Conservation (phyloP, 2,329 filamentous ascomycete species). For the Trichoderma pleuroti region DNA sequence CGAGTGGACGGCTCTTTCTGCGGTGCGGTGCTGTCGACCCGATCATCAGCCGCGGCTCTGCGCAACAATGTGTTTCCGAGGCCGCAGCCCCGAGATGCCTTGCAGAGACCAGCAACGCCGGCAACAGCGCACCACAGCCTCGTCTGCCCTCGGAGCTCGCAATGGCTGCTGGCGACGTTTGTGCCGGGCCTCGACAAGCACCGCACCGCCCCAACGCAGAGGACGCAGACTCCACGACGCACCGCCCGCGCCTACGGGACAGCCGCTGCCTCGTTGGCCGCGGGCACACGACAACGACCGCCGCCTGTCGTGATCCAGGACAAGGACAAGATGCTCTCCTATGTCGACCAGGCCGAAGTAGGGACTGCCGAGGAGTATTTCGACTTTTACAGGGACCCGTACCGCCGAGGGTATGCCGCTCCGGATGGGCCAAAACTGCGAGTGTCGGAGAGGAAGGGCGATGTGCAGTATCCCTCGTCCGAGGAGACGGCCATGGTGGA, state of each 20-base stretch:
- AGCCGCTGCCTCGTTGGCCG: conserved; percentile 24
- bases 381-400: conserved; percentile 50
- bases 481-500: conserved; percentile 38
- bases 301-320: conserved; percentile 22
- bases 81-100: conserved; percentile 23
- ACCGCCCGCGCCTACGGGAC: conserved; percentile 27
- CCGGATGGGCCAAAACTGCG: conserved; percentile 46
- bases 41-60: conserved; percentile 33
- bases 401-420: conserved; percentile 51
- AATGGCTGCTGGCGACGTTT: conserved; percentile 44
- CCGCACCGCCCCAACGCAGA: conserved; percentile 17
- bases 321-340: conserved; percentile 47
- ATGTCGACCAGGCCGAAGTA: conserved; percentile 50
- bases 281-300: conserved; percentile 21
- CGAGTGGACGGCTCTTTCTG: conserved; percentile 59
- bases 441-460: conserved; percentile 49
- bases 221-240: conserved; percentile 7
- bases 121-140: not conserved
- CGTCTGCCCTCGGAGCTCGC: conserved; percentile 34
- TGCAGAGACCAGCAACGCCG: conserved; percentile 20
- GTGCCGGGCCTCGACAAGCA: conserved; percentile 26
- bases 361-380: conserved; percentile 52
- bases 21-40: conserved; percentile 51
- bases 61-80: conserved; percentile 24
- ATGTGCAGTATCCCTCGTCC: conserved; percentile 44